phyloP scores from a whole-genome alignment of 1,139 yeast genomes.

The Pichia sp. region DNA sequence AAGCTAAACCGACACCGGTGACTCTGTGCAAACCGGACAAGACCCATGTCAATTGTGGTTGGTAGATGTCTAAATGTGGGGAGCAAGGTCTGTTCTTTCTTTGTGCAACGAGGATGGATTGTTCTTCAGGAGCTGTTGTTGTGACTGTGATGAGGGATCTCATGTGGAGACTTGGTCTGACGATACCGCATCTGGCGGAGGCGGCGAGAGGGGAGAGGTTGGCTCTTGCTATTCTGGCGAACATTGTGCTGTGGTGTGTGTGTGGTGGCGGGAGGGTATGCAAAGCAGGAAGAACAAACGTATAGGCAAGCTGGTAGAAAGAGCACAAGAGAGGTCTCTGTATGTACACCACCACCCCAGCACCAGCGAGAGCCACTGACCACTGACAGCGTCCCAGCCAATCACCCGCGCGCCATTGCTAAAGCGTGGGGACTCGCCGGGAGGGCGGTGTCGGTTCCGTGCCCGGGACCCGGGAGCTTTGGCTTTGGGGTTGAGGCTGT shows the following conservation, averaged over 20 bases:
- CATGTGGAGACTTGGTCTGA: slow-evolving; percentile 23
- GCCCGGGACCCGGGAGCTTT: too few relatives aligned
- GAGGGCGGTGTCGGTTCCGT: too few relatives aligned
- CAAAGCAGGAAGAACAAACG: too few relatives aligned
- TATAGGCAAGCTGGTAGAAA: too few relatives aligned
- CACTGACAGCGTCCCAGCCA: not conserved
- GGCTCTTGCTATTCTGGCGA: slow-evolving; percentile 1
- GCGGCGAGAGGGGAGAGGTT: slow-evolving; percentile 8
- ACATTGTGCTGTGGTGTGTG: too few relatives aligned
- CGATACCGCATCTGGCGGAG: slow-evolving; percentile 15
- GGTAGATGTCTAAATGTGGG: slow-evolving; percentile 86
- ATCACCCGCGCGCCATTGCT: slow-evolving; percentile 4
- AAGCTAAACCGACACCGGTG: slow-evolving; percentile 82
- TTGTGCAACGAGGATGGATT: slow-evolving; percentile 73
- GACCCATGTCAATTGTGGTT: slow-evolving; percentile 84
- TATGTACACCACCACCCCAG: not conserved
- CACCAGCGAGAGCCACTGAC: not conserved
- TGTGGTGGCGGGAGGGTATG: not conserved
- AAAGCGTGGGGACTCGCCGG: too few relatives aligned
- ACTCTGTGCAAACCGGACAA: slow-evolving; percentile 84
- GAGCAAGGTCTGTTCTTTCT: slow-evolving; percentile 87
- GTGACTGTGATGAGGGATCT: slow-evolving; percentile 54
- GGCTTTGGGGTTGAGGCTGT: too few relatives aligned
- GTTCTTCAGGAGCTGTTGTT: slow-evolving; percentile 63
- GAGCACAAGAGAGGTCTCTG: too few relatives aligned